A percentile compares a stretch with the other conserved stretches of the same genome.
Evolutionary conservation across 257 asterid species (phyloP).

Genomic region (Ilex aquifolium): DNA sequence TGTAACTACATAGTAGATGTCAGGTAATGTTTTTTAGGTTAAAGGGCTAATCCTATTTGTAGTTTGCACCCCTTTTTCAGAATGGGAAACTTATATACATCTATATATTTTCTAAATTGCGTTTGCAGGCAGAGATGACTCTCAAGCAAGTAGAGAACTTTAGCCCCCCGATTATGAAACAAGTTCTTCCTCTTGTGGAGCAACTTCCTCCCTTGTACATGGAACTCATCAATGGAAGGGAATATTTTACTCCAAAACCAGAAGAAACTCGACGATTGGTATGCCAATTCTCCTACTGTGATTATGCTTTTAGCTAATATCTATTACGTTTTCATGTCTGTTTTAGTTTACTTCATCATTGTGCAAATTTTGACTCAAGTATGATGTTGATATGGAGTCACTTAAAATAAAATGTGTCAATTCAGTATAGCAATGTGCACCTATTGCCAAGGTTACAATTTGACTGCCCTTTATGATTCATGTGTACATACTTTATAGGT

Average conservation of each 20-base stretch:
- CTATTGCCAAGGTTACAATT: neutral
- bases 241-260: slow-evolving; percentile 74
- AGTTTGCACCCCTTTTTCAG: too few species aligned
- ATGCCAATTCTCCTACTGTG: slow-evolving; percentile 13
- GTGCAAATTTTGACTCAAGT: neutral
- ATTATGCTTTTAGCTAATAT: neutral
- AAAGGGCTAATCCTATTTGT: too few species aligned
- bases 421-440: neutral
- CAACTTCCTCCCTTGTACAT: slow-evolving; percentile 91
- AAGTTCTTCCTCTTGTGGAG: slow-evolving; percentile 88
- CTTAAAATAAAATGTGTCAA: neutral
- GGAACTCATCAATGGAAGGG: slow-evolving; percentile 93
- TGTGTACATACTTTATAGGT: too few species aligned
- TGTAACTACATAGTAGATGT: neutral
- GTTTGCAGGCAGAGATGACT: slow-evolving; percentile 87
- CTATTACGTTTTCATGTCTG: neutral
- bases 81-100: neutral
- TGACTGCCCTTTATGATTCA: too few species aligned
- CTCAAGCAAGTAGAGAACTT: slow-evolving; percentile 81
- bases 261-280: slow-evolving; percentile 91
- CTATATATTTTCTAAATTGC: slow-evolving; percentile 1
- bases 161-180: slow-evolving; percentile 87
- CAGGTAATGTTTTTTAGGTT: neutral
- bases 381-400: neutral
- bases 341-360: neutral